phyloP scores from a whole-genome alignment of 2,329 filamentous ascomycete species.

The Monilinia aucupariae region DNA sequence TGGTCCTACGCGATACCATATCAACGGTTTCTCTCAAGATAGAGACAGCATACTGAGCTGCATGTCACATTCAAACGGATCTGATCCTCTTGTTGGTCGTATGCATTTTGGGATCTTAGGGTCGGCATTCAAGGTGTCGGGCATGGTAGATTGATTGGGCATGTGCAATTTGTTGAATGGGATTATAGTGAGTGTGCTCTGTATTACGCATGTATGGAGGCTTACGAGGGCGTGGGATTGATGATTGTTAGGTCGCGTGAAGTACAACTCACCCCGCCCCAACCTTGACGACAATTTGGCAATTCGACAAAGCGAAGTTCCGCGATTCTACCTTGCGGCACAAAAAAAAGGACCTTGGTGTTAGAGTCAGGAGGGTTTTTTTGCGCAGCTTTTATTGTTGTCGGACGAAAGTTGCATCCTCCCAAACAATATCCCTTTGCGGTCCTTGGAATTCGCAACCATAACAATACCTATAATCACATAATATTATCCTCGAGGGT shows the following conservation, averaged over 20 bases:
- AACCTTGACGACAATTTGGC: background rate
- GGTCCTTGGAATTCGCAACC: background rate
- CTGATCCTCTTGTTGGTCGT: background rate
- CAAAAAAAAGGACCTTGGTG: background rate
- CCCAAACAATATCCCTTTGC: background rate
- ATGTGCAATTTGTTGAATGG: background rate
- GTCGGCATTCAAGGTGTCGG: background rate
- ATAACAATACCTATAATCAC: background rate
- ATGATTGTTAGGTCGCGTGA: background rate
- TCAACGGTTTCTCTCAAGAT: too few species aligned
- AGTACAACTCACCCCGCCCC: constrained; percentile 14
- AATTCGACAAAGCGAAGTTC: background rate
- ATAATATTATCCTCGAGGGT: background rate
- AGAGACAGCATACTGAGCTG: background rate
- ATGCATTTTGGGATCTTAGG: background rate
- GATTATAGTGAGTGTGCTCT: background rate
- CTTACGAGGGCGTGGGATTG: background rate
- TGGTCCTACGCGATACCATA: background rate
- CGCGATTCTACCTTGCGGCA: background rate
- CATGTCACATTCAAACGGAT: background rate
- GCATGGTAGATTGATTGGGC: background rate
- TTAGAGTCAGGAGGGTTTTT: background rate
- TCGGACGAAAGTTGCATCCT: background rate
- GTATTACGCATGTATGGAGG: background rate
- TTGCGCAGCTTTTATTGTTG: background rate